Conservation (phyloP, 495 filamentous ascomycete species). For the Penicillium cataractarum region DNA sequence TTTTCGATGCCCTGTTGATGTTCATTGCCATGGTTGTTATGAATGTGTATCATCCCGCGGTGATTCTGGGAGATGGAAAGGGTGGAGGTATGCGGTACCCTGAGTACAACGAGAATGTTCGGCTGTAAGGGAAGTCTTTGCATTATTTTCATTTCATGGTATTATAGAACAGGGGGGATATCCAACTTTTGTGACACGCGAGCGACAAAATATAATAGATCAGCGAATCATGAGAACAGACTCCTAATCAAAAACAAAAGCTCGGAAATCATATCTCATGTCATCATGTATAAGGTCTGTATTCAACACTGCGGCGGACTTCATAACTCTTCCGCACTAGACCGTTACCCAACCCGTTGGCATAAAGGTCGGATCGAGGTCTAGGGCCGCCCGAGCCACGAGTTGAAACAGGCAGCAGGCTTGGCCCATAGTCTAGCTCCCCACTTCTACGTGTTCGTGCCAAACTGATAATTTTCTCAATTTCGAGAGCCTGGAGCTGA, state of each 20-base stretch:
- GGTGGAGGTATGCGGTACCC: not conserved
- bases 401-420: conserved; percentile 40
- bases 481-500: conserved; percentile 26
- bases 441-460: conserved; percentile 33
- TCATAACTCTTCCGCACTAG: conserved; percentile 24
- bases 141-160: not conserved
- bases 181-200: conserved; percentile 10
- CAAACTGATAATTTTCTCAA: conserved; percentile 38
- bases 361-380: conserved; percentile 15
- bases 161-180: conserved; percentile 2
- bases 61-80: conserved; percentile 31
- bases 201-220: not conserved
- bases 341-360: conserved; percentile 16
- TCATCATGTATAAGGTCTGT: conserved; percentile 24
- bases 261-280: conserved; percentile 21
- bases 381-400: conserved; percentile 25
- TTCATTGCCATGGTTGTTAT: conserved; percentile 55
- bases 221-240: not conserved
- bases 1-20: conserved; percentile 67
- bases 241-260: not conserved
- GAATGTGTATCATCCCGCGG: conserved; percentile 41
- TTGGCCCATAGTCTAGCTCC: conserved; percentile 36
- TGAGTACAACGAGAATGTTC: conserved; percentile 14
- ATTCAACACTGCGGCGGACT: conserved; percentile 24
- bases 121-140: conserved; percentile 7